Percentiles rank a stretch among this genome's conserved stretches.
These are phyloP conservation scores for Balakata baccata DNA, from an alignment of 345 rosid species.

Conservation along the genomic window DNA sequence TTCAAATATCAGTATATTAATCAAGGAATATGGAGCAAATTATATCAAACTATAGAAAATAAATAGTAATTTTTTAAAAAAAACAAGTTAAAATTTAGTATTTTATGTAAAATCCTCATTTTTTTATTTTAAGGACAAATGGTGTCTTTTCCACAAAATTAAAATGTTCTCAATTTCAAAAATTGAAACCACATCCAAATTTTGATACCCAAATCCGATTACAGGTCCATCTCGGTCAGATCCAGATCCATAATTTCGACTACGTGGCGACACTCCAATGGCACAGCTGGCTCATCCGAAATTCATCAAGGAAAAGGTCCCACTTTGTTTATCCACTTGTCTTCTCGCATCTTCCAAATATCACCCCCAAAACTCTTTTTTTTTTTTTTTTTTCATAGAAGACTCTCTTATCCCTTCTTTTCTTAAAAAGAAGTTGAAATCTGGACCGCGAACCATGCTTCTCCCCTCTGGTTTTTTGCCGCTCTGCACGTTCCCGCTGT, in stretches of 20 bases:
- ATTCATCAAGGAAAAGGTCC: slow-evolving; percentile 15
- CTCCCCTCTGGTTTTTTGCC: slow-evolving; percentile 49
- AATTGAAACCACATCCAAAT: too few species aligned
- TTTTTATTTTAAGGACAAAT: too few species aligned
- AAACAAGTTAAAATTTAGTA: too few species aligned
- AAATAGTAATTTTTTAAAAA: too few species aligned
- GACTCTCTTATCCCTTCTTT: slow-evolving; percentile 11
- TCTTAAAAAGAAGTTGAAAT: slow-evolving; percentile 32
- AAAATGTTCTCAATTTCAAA: too few species aligned
- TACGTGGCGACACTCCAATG: slow-evolving; percentile 2
- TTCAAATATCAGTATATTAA: too few species aligned
- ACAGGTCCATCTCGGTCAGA: neutral
- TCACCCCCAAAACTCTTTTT: slow-evolving; percentile 28
- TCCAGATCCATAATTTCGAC: too few species aligned
- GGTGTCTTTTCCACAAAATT: too few species aligned
- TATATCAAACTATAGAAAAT: too few species aligned
- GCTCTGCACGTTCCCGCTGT: slow-evolving; percentile 55
- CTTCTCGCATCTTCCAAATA: slow-evolving; percentile 46
- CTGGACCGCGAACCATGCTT: slow-evolving; percentile 56
- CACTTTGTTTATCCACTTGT: slow-evolving; percentile 34
- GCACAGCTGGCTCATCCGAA: neutral
- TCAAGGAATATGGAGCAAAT: too few species aligned
- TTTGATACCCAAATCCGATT: too few species aligned
- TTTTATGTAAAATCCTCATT: too few species aligned
- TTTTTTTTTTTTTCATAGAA: neutral